A percentile compares a stretch with the other conserved stretches of the same genome.
Evolutionary conservation across 2,329 filamentous ascomycete species (phyloP).

Genomic region (Xylariaceae sp.): DNA sequence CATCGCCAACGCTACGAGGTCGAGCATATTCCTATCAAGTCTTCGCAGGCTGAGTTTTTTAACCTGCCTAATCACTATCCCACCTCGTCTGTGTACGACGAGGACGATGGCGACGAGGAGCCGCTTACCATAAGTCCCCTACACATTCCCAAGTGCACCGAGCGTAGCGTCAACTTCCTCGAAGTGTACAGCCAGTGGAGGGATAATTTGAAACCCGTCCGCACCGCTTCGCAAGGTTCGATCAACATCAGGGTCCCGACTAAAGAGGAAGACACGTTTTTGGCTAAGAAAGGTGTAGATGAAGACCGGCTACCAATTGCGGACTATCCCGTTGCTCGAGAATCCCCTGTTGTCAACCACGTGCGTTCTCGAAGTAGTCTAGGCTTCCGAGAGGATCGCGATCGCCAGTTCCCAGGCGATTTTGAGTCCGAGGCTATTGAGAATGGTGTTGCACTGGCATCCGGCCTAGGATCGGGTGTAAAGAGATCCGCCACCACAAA

Average conservation of each 20-base stretch:
- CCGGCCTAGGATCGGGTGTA: background rate
- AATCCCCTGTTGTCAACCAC: conserved; percentile 1
- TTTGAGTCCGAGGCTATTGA: background rate
- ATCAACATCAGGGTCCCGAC: conserved; percentile 4
- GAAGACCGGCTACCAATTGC: background rate
- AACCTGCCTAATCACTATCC: background rate
- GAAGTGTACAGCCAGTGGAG: conserved; percentile 19
- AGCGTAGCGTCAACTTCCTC: conserved; percentile 1
- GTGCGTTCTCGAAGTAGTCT: conserved; percentile 26
- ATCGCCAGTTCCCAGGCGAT: conserved; percentile 9
- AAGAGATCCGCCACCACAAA: conserved; percentile 22
- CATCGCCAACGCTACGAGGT: conserved; percentile 13
- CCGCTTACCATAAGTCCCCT: conserved; percentile 9
- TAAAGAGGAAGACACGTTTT: background rate
- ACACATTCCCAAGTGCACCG: conserved; percentile 1
- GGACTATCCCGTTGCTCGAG: background rate
- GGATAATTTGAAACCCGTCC: background rate
- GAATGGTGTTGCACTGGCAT: background rate
- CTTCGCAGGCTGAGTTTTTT: conserved; percentile 20
- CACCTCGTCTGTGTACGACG: conserved; percentile 15
- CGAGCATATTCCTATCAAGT: conserved; percentile 21
- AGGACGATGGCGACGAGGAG: conserved; percentile 1
- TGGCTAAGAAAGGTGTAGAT: background rate
- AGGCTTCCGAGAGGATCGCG: conserved; percentile 18
- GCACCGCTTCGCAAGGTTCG: conserved; percentile 13